Evolutionary conservation across 805 yeast species (phyloP).

Genomic region (Candida silvicultrix): DNA sequence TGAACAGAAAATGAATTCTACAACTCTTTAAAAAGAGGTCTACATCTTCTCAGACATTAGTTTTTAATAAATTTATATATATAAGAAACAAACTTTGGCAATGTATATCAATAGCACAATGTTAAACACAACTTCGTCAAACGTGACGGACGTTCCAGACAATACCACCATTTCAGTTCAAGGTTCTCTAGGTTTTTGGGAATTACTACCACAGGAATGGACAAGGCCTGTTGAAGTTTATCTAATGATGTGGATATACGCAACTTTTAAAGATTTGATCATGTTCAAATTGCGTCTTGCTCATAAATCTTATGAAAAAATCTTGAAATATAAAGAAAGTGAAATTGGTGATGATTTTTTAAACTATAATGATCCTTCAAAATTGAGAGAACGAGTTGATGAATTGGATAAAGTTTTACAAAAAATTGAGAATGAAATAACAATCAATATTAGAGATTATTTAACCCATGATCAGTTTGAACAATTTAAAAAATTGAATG

Average conservation of each 20-base stretch:
- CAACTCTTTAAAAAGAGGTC: too few species aligned
- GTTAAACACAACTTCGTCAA: background rate
- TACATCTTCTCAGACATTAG: too few species aligned
- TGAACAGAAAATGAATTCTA: too few species aligned
- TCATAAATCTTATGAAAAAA: too few species aligned
- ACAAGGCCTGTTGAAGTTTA: background rate
- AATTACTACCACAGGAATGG: background rate
- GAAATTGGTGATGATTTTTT: background rate
- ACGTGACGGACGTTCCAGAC: background rate
- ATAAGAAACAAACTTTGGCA: too few species aligned
- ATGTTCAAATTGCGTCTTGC: background rate
- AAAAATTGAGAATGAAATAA: background rate
- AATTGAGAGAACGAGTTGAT: background rate
- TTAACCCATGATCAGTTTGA: background rate
- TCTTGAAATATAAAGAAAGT: background rate
- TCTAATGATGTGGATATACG: background rate
- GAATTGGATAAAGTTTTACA: background rate
- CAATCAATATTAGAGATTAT: background rate
- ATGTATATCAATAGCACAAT: background rate
- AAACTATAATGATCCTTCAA: background rate
- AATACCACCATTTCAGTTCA: background rate
- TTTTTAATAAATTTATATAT: too few species aligned
- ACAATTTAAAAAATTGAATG: background rate
- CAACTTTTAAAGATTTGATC: background rate
- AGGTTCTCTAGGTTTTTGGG: background rate